Conservation (phyloP, 805 yeast species). For the Wickerhamomyces subpelliculosus region DNA sequence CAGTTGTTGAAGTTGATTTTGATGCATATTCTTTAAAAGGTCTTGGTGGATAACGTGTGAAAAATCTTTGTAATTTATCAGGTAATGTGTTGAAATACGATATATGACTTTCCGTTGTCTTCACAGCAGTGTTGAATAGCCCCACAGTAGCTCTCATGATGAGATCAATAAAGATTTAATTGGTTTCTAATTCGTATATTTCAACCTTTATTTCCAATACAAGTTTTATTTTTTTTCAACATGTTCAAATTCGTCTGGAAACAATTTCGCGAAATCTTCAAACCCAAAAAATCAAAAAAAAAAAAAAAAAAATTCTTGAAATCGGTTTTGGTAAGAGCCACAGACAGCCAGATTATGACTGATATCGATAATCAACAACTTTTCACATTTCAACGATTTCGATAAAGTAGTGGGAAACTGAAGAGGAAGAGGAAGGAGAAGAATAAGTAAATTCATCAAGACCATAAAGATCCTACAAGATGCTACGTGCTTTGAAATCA, state of each 20-base stretch:
- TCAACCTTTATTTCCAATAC: too few relatives aligned
- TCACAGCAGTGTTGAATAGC: constrained; percentile 19
- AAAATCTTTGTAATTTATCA: constrained; percentile 59
- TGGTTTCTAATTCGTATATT: too few relatives aligned
- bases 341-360: too few relatives aligned
- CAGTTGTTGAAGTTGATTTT: constrained; percentile 57
- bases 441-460: too few relatives aligned
- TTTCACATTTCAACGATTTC: neutral
- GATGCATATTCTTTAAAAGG: constrained; percentile 64
- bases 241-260: too few relatives aligned
- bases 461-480: too few relatives aligned
- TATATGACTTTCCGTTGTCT: constrained; percentile 22
- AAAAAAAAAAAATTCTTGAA: neutral
- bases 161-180: too few relatives aligned
- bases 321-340: too few relatives aligned
- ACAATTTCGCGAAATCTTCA: neutral
- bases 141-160: constrained; percentile 22
- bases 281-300: too few relatives aligned
- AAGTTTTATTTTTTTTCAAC: too few relatives aligned
- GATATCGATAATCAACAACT: neutral
- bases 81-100: constrained; percentile 57
- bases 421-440: too few relatives aligned
- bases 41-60: constrained; percentile 77
- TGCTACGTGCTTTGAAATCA: constrained; percentile 4
- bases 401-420: too few relatives aligned